phyloP scores from a whole-genome alignment of 805 yeast species.

The Schwanniomyces yamadae region DNA sequence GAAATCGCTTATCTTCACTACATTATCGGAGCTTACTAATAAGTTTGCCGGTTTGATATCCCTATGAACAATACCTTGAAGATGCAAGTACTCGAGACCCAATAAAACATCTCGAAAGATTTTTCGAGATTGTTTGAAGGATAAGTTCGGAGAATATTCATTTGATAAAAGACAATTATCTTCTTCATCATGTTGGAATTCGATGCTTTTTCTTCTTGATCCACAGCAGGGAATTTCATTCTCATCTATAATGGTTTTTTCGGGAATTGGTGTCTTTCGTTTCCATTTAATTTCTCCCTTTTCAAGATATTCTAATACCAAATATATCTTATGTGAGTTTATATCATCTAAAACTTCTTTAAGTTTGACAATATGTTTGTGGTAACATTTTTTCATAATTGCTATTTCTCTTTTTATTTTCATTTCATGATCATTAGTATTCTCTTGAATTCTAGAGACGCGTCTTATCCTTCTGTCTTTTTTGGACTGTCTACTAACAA shows the following conservation, averaged over 20 bases:
- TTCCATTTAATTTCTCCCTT: slow-evolving; percentile 90
- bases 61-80: slow-evolving; percentile 88
- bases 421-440: slow-evolving; percentile 29
- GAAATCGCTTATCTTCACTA: slow-evolving; percentile 92
- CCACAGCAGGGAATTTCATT: slow-evolving; percentile 47
- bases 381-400: slow-evolving; percentile 48
- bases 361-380: slow-evolving; percentile 39
- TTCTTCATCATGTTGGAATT: slow-evolving; percentile 15
- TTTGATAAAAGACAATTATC: slow-evolving; percentile 23
- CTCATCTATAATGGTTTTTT: slow-evolving; percentile 4
- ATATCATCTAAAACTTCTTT: slow-evolving; percentile 80
- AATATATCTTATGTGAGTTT: slow-evolving; percentile 77
- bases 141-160: slow-evolving; percentile 54
- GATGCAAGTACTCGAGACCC: slow-evolving; percentile 88
- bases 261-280: slow-evolving; percentile 13
- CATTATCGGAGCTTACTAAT: slow-evolving; percentile 63
- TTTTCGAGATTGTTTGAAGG: slow-evolving; percentile 63
- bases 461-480: slow-evolving; percentile 31
- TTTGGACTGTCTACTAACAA: slow-evolving; percentile 68
- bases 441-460: slow-evolving; percentile 15
- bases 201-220: slow-evolving; percentile 4
- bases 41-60: slow-evolving; percentile 95
- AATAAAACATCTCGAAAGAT: slow-evolving; percentile 79
- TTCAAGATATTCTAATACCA: slow-evolving; percentile 86
- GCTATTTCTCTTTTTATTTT: slow-evolving; percentile 44